Base-by-base conservation (phyloP, 2,329 filamentous ascomycete species). In the Ceratocystis lukuohia region DNA sequence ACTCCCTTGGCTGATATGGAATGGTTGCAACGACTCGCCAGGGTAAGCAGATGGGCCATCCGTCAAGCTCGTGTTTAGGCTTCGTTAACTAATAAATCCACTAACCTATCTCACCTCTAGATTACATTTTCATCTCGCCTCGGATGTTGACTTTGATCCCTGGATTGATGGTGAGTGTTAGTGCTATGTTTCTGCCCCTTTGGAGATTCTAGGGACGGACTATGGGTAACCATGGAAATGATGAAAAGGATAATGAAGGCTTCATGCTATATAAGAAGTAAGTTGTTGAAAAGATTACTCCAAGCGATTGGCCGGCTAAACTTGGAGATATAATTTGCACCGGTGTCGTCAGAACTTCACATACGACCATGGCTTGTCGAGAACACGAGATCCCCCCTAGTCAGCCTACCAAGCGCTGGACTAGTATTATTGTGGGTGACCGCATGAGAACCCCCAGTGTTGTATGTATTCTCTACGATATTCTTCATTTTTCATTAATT, bases 361-460 rank as follows among this genome's bases (percentile, higher is more conserved):
- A 59, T 59, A 59, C 53, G 53, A 59, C 28, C 53, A 59, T 33
- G 37, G 28, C 53, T 57, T 33, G 28, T 57, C 33, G 53, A 57
- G 7, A 57, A 17, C 28, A 57, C 53, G 53, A 15, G 28, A 57
- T 57, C 53, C 28, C 53, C 28, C 28, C 30, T 57, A 57, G 53
- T 57, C 37, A 37, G 20, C n/a, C 15, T 57, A 33, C 53, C 3
- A 57, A 57, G 53, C 53, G 53, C 53, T 33, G 53, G 53, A 57
- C 5, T 15, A 57, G 25, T 57, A 57, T 5, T 57, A 33, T 17
- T 2, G 53, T 33, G 53, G 53, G 53, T 57, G 53, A 57, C 53
- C 53, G 3, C 53, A 17, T 57, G 53, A 5, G 53, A 57, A 57
- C 8, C 28, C 28, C 53, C 28, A 33, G 53, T 57, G 53, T 57